Conservation (phyloP, 169 alveolate genomes). For the Cyclospora cayetanensis region DNA sequence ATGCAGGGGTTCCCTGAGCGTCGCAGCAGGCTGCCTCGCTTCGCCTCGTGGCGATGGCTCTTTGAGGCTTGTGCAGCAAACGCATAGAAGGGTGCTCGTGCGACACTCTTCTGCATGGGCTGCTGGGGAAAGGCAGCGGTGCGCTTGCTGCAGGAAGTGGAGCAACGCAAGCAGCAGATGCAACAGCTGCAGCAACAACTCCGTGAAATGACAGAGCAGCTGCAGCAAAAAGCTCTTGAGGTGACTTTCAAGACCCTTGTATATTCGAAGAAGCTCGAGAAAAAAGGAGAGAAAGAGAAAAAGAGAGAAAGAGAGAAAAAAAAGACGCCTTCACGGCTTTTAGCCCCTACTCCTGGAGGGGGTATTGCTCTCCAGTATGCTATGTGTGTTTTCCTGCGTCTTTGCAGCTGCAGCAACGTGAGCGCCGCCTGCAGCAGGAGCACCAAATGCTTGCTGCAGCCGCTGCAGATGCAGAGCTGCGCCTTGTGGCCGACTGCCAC, state of each 20-base stretch:
- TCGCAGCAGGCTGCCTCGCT: no score
- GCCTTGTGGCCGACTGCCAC: neutral
- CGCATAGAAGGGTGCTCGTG: neutral
- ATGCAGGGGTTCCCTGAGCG: no score
- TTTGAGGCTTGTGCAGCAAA: no score
- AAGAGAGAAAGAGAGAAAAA: no score
- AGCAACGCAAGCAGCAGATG: constrained; percentile 21
- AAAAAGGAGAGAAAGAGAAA: no score
- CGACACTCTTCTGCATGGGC: neutral
- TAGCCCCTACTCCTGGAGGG: no score
- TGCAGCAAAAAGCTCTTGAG: neutral
- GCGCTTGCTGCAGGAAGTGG: neutral
- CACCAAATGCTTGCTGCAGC: constrained; percentile 12
- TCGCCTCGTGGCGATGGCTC: no score
- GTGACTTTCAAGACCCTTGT: neutral
- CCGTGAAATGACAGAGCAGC: neutral
- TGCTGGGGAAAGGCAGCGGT: neutral
- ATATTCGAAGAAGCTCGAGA: no score
- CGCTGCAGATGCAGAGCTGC: neutral
- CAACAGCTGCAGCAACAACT: neutral
- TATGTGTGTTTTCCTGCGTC: no score
- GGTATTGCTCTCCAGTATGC: no score
- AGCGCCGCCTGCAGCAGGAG: constrained; percentile 15
- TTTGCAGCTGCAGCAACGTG: no score
- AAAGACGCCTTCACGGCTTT: no score